Base-by-base conservation (phyloP, 768 basidiomycete genomes). In the Tricholoma flavovirens region DNA sequence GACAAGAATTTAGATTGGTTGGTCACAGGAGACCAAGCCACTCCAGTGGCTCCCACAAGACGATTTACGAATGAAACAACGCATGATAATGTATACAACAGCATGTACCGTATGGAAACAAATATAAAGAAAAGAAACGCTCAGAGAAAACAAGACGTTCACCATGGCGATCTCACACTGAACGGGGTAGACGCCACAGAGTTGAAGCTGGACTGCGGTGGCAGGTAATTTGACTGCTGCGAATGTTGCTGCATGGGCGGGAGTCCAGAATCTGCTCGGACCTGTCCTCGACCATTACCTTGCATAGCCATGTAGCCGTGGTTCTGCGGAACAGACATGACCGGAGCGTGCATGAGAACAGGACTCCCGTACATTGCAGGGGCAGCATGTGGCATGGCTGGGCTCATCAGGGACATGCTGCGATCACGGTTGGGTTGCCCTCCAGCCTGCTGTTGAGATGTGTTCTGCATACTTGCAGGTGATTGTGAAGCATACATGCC, bases 361-460 rank as follows among this genome's bases (percentile, higher is more conserved):
- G 88, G 88, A 64, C 87, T 89, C 35, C 78, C 77, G 67, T 88
- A 90, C 80, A 89, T 83, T 14, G 76, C 66, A 51, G 78, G 71
- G 21, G 73, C 72, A n/a, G 82, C 78, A 66, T 80, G 80, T 32
- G 80, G 70, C 73, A 88, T 77, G n/a, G 79, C 80, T n/a, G 89
- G 89, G 66, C 87, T 90, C 71, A 90, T 80, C 67, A 87, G 71
- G 12, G 80, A 69, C 71, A 87, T 72, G 51, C 73, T 77, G 22
- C 82, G 83, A 19, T 78, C 78, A 50, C 83, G 79, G 55, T 67
- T 65, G 5, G 63, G 67, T 33, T 70, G 69, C 40, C 68, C 67
- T 33, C 67, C 71, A 53, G 67, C 73, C 56, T 74, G 77, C 33
- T 71, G 73, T 21, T 72, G 68, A 24, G 73, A 64, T 17, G 29